Evolutionary conservation across 2,329 filamentous ascomycete species (phyloP).

Genomic region (Verticillium klebahnii): DNA sequence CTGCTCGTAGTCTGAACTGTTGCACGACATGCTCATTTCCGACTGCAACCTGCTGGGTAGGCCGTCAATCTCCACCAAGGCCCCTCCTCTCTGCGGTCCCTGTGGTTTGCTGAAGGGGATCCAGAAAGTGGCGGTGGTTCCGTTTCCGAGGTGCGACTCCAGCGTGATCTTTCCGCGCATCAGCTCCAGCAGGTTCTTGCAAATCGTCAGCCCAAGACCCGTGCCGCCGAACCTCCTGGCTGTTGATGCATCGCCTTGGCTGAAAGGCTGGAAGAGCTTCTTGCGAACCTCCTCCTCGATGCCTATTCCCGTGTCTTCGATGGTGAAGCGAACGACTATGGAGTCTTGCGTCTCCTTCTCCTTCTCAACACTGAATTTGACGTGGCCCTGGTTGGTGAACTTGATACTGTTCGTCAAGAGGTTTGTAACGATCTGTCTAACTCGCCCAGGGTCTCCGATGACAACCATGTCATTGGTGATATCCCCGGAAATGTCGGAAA

Average conservation of each 20-base stretch:
- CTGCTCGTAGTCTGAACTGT: constrained; percentile 59
- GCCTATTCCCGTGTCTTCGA: constrained; percentile 77
- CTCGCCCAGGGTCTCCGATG: constrained; percentile 77
- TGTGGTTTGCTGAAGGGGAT: constrained; percentile 72
- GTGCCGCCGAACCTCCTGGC: constrained; percentile 76
- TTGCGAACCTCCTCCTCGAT: constrained; percentile 74
- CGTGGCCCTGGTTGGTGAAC: constrained; percentile 65
- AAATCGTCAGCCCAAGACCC: constrained; percentile 73
- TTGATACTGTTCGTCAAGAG: constrained; percentile 74
- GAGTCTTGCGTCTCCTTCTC: constrained; percentile 59
- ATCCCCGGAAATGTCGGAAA: constrained; percentile 57
- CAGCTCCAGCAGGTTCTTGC: constrained; percentile 73
- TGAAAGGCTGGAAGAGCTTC: constrained; percentile 74
- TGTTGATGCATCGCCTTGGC: constrained; percentile 76
- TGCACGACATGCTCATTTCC: constrained; percentile 60
- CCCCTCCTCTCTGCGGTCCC: constrained; percentile 31
- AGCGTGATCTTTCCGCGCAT: constrained; percentile 75
- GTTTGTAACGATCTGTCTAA: constrained; percentile 81
- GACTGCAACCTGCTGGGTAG: constrained; percentile 65
- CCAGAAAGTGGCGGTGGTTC: constrained; percentile 72
- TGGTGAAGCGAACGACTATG: constrained; percentile 64
- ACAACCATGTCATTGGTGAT: constrained; percentile 69
- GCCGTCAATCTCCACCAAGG: constrained; percentile 55
- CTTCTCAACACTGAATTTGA: constrained; percentile 61
- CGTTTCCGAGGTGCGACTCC: constrained; percentile 60